These are phyloP conservation scores for Macrolepiota dolichaula DNA, from an alignment of 768 basidiomycete species.

Conservation along the genomic window DNA sequence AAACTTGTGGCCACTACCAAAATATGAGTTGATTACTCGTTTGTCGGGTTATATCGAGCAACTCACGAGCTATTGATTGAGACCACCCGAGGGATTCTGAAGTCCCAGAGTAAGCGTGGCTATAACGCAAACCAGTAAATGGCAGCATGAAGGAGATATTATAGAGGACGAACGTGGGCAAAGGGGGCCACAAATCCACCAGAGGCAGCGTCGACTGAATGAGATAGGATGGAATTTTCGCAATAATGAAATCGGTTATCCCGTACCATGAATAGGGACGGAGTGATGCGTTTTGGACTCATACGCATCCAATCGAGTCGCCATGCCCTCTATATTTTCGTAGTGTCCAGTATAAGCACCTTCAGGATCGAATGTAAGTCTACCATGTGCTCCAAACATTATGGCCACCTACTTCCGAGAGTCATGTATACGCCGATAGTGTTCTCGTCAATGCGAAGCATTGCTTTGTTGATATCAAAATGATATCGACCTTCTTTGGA, in stretches of 20 bases:
- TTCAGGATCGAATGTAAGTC: slow-evolving; percentile 29
- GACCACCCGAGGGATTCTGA: slow-evolving; percentile 58
- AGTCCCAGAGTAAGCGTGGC: slow-evolving; percentile 62
- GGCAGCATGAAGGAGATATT: slow-evolving; percentile 1
- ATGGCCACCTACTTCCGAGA: slow-evolving; percentile 30
- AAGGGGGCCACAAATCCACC: slow-evolving; percentile 71
- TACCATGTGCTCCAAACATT: slow-evolving; percentile 37
- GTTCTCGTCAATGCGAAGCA: slow-evolving; percentile 70
- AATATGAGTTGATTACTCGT: slow-evolving; percentile 38
- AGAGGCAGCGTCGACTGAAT: slow-evolving; percentile 57
- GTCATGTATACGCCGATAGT: slow-evolving; percentile 68
- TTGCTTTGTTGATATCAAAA: slow-evolving; percentile 58
- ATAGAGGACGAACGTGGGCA: slow-evolving; percentile 28
- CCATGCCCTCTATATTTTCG: slow-evolving; percentile 86
- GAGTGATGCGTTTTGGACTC: slow-evolving; percentile 55
- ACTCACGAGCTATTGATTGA: slow-evolving; percentile 55
- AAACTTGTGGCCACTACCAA: slow-evolving; percentile 60
- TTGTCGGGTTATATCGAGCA: slow-evolving; percentile 30
- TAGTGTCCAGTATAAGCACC: slow-evolving; percentile 65
- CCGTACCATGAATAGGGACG: slow-evolving; percentile 70
- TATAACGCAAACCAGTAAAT: slow-evolving; percentile 25
- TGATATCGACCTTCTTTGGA: slow-evolving; percentile 49
- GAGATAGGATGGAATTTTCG: slow-evolving; percentile 40
- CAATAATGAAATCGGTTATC: slow-evolving; percentile 31
- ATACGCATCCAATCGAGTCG: slow-evolving; percentile 65